Conservation (phyloP, 352 stramenopile species). For the Phytophthora pisi region DNA sequence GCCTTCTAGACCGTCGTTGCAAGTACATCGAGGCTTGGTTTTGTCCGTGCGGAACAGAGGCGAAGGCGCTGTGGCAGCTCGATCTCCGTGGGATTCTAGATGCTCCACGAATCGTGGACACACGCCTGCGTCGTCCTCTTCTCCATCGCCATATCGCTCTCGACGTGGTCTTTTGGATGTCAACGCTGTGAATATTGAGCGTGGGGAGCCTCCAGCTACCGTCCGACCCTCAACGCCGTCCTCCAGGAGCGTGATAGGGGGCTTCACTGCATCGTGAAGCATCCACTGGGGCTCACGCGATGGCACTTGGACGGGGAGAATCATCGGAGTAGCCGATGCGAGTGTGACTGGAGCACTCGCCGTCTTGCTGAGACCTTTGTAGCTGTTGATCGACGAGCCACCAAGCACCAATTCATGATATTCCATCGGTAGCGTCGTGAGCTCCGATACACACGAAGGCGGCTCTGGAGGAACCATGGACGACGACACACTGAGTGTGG, state of each 20-base stretch:
- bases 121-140: constrained; percentile 12
- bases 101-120: constrained; percentile 32
- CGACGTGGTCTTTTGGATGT: constrained; percentile 15
- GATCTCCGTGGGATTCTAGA: constrained; percentile 22
- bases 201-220: constrained; percentile 17
- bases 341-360: constrained; percentile 14
- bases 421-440: constrained; percentile 31
- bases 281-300: constrained; percentile 13
- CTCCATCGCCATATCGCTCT: constrained; percentile 4
- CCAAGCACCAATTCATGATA: constrained; percentile 35
- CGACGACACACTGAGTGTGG: constrained; percentile 16
- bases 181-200: constrained; percentile 15
- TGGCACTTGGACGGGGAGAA: not conserved
- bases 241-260: constrained; percentile 17
- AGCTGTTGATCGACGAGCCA: constrained; percentile 15
- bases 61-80: constrained; percentile 14
- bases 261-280: constrained; percentile 10
- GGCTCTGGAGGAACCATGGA: constrained; percentile 11
- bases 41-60: constrained; percentile 24
- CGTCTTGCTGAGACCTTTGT: constrained; percentile 18
- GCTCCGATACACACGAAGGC: constrained; percentile 27
- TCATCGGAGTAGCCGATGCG: not conserved
- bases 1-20: constrained; percentile 1
- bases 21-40: constrained; percentile 8
- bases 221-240: constrained; percentile 30